A percentile compares a stretch with the other conserved stretches of the same genome.
phyloP scores from a whole-genome alignment of 75 land plant species.

The Cunninghamia lanceolata region DNA sequence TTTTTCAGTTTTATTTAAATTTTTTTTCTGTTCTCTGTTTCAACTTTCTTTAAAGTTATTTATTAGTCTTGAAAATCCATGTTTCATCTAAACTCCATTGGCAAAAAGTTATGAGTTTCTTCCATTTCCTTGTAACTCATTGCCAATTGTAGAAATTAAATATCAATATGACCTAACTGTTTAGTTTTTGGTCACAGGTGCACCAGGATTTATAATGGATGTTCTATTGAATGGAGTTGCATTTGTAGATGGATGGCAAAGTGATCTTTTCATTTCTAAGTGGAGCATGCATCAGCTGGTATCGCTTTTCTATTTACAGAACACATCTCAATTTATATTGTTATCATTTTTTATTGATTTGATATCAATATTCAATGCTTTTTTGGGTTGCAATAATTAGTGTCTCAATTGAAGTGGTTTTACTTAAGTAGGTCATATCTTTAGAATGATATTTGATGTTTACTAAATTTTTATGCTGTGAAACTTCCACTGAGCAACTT shows the following conservation, averaged over 20 bases:
- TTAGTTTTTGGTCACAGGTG: conserved; percentile 53
- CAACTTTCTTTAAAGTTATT: neutral
- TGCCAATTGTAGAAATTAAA: neutral
- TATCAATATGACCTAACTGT: neutral
- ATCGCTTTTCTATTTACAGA: conserved; percentile 16
- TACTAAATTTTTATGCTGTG: neutral
- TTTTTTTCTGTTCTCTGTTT: neutral
- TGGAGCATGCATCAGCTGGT: conserved; percentile 99
- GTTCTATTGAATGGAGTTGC: conserved; percentile 87
- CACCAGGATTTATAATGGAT: conserved; percentile 90
- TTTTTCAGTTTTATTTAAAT: neutral
- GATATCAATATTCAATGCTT: neutral
- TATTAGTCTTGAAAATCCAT: neutral
- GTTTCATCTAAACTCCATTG: neutral
- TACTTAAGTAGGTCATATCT: neutral
- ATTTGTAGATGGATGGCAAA: conserved; percentile 94
- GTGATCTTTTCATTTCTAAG: conserved; percentile 90
- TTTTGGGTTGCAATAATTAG: neutral
- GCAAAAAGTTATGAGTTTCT: neutral
- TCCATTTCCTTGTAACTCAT: neutral
- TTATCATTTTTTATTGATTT: neutral
- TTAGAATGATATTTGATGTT: neutral
- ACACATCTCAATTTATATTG: neutral
- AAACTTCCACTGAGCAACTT: neutral
- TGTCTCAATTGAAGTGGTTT: neutral